Evolutionary conservation across 129 eudicot genomes (phyloP).

Genomic region (Arctium lappa): DNA sequence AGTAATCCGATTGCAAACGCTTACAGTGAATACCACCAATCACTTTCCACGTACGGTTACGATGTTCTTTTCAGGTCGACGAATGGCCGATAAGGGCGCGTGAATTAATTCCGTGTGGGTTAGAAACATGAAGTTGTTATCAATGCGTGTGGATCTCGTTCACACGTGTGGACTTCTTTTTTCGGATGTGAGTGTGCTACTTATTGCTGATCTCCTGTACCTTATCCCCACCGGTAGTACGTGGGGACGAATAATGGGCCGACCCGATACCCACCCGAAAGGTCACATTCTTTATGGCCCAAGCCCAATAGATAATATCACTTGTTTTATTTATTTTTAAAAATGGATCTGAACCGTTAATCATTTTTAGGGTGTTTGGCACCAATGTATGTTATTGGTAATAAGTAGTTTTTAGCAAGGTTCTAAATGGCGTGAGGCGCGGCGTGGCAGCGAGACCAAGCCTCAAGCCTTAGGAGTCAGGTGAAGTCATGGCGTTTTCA

Average conservation of each 20-base stretch:
- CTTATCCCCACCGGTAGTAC: background rate
- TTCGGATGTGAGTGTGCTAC: background rate
- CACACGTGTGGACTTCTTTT: slow-evolving; percentile 8
- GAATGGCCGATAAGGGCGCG: background rate
- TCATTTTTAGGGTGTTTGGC: no score
- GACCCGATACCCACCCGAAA: background rate
- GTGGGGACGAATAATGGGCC: background rate
- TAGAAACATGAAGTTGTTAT: background rate
- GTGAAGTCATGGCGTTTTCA: no score
- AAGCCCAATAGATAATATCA: background rate
- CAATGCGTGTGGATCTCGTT: slow-evolving; percentile 17
- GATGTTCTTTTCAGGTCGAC: background rate
- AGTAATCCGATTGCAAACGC: background rate
- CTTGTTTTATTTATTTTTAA: no score
- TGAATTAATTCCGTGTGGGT: background rate
- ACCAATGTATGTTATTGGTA: no score
- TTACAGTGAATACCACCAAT: background rate
- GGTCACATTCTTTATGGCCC: background rate
- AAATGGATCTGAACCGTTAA: no score
- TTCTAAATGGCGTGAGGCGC: no score
- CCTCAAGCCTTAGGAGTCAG: no score
- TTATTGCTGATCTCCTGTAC: background rate
- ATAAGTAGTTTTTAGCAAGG: no score
- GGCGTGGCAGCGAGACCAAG: no score
- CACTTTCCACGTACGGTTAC: background rate